Percentiles rank a stretch among this genome's conserved stretches.
Conservation (phyloP, 1,284 basidiomycete genomes). For the Leccinum subrobustum region DNA sequence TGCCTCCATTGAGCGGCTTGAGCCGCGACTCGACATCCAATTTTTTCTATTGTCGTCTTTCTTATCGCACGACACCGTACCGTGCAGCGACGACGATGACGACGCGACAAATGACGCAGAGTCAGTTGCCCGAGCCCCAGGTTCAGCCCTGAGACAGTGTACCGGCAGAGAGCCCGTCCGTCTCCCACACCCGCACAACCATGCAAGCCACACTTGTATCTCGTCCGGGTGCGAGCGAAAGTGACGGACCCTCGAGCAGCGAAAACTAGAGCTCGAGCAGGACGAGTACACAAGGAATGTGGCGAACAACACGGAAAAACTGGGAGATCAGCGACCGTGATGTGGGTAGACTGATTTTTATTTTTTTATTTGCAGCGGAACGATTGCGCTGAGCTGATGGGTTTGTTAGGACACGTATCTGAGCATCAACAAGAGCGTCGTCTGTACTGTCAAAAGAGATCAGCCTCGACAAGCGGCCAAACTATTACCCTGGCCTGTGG, state of each 20-base stretch:
- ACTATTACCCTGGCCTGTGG: conserved; percentile 36
- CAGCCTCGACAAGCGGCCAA: conserved; percentile 34
- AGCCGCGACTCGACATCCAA: too few relatives aligned
- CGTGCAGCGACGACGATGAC: too few relatives aligned
- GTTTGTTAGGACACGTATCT: conserved; percentile 75
- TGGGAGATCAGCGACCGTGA: conserved; percentile 81
- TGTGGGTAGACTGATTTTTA: conserved; percentile 35
- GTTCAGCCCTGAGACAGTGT: too few relatives aligned
- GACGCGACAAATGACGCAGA: too few relatives aligned
- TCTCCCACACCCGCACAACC: neutral
- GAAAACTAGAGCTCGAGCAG: conserved; percentile 28
- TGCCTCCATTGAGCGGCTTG: too few relatives aligned
- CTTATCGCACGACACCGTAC: too few relatives aligned
- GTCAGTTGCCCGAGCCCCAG: too few relatives aligned
- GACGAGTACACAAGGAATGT: conserved; percentile 28
- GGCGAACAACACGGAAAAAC: conserved; percentile 61
- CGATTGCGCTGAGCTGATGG: conserved; percentile 2
- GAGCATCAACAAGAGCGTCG: conserved; percentile 48
- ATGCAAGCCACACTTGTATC: conserved; percentile 5
- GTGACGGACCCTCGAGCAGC: conserved; percentile 28
- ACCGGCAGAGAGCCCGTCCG: too few relatives aligned
- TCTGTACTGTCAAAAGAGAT: conserved; percentile 28
- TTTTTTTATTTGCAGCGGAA: neutral
- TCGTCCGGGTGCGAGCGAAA: conserved; percentile 27
- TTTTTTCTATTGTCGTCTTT: too few relatives aligned